Percentiles rank a stretch among this genome's conserved stretches.
These are phyloP conservation scores for Globisporangium middletonii DNA, from an alignment of 352 stramenopile species.

Conservation along the genomic window DNA sequence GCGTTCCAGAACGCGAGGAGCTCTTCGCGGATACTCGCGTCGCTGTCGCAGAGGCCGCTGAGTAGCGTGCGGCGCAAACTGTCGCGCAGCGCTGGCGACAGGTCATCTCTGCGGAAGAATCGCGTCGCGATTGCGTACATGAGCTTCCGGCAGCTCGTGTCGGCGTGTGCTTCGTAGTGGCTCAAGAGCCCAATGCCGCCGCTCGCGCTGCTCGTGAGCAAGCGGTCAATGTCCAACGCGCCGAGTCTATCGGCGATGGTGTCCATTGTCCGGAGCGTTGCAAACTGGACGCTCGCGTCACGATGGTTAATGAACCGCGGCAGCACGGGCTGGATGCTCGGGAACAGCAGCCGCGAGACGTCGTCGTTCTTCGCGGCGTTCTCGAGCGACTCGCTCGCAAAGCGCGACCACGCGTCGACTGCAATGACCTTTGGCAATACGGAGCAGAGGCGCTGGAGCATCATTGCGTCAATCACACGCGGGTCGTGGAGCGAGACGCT, in stretches of 20 bases:
- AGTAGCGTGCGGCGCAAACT: constrained; percentile 34
- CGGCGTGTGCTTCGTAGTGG: constrained; percentile 27
- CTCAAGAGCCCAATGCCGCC: constrained; percentile 37
- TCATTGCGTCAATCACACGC: constrained; percentile 50
- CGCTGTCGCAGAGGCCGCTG: constrained; percentile 39
- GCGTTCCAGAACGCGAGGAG: constrained; percentile 44
- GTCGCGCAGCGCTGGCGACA: constrained; percentile 13
- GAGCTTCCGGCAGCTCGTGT: constrained; percentile 29
- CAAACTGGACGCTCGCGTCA: constrained; percentile 39
- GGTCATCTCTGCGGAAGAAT: constrained; percentile 21
- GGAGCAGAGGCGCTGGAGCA: constrained; percentile 66
- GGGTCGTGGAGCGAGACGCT: constrained; percentile 57
- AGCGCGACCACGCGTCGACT: constrained; percentile 53
- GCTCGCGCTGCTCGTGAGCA: constrained; percentile 20
- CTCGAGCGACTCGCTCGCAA: constrained; percentile 36
- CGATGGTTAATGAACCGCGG: constrained; percentile 48
- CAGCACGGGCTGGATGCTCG: constrained; percentile 39
- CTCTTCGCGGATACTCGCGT: constrained; percentile 31
- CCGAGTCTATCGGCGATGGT: constrained; percentile 29
- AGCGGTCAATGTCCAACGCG: constrained; percentile 15
- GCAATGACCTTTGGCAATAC: constrained; percentile 51
- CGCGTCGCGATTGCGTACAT: constrained; percentile 39
- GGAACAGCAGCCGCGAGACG: constrained; percentile 37
- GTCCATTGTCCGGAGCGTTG: constrained; percentile 34
- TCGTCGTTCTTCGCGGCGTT: constrained; percentile 35